A percentile compares a stretch with the other conserved stretches of the same genome.
These are phyloP conservation scores for Kodamaea anthophila DNA, from an alignment of 1,139 yeast genomes.

Conservation along the genomic window DNA sequence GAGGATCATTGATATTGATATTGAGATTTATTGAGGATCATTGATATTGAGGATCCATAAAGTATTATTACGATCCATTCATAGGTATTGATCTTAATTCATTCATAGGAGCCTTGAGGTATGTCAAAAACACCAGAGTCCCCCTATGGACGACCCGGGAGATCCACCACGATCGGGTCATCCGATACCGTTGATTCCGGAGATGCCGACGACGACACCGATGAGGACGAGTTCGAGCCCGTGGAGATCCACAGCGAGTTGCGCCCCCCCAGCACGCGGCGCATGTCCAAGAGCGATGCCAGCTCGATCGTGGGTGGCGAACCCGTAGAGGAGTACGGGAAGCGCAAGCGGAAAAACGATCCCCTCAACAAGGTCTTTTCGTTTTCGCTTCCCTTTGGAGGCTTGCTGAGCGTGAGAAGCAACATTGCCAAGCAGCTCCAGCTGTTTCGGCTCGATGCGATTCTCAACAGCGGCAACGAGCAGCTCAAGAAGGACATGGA, in stretches of 20 bases:
- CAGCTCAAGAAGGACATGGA: slow-evolving; percentile 31
- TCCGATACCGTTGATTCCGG: slow-evolving; percentile 7
- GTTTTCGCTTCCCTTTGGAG: slow-evolving; percentile 37
- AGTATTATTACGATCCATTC: no score
- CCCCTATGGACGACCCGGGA: no score
- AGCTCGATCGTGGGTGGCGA: slow-evolving; percentile 39
- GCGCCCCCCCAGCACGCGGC: not conserved
- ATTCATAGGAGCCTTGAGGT: no score
- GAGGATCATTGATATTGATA: no score
- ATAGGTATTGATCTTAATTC: no score
- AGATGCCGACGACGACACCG: slow-evolving; percentile 9
- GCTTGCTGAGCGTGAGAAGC: slow-evolving; percentile 21
- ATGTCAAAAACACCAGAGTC: no score
- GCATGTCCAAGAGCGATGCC: slow-evolving; percentile 28
- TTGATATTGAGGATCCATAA: no score
- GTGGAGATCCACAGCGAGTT: no score
- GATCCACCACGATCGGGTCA: slow-evolving; percentile 6
- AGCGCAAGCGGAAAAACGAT: not conserved
- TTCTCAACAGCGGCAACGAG: slow-evolving; percentile 18
- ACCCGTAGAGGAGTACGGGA: slow-evolving; percentile 11
- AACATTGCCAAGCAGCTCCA: slow-evolving; percentile 22
- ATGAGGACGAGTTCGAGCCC: slow-evolving; percentile 6
- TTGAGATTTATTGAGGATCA: no score
- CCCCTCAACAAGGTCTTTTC: slow-evolving; percentile 27
- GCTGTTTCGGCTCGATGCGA: slow-evolving; percentile 8